A percentile compares a stretch with the other conserved stretches of the same genome.
Conservation (phyloP, 371 early-diverging fungal genomes). For the Funneliformis caledonium region DNA sequence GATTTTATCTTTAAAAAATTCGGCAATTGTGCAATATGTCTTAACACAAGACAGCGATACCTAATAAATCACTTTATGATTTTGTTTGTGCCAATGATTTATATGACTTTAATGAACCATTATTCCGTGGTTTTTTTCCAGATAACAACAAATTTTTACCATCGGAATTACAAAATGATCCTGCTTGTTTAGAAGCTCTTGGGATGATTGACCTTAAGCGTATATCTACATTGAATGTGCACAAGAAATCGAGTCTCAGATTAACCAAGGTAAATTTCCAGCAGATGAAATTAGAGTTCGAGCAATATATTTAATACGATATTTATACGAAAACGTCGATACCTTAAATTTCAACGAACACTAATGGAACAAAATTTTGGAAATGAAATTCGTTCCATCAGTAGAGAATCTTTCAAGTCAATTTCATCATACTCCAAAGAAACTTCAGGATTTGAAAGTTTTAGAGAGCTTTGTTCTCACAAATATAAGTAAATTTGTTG, state of each 20-base stretch:
- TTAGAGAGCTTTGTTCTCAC: neutral
- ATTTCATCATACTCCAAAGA: neutral
- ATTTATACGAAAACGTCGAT: neutral
- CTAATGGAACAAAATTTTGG: neutral
- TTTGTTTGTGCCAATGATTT: neutral
- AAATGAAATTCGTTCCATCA: constrained; percentile 13
- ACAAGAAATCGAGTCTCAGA: neutral
- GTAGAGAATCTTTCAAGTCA: neutral
- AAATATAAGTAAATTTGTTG: neutral
- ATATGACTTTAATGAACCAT: neutral
- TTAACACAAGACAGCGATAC: neutral
- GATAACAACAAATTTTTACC: neutral
- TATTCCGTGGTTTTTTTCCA: neutral
- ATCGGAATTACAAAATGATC: neutral
- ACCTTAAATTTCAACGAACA: neutral
- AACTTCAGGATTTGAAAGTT: neutral
- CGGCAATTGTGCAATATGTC: neutral
- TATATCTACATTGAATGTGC: neutral
- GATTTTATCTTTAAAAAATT: neutral
- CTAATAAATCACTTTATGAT: neutral
- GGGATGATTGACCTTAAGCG: neutral
- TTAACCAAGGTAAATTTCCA: neutral
- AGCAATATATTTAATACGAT: neutral
- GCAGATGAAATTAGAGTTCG: neutral
- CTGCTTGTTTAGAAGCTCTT: neutral